A percentile compares a stretch with the other conserved stretches of the same genome.
phyloP scores from a whole-genome alignment of 768 basidiomycete species.

The Mrakia gelida region DNA sequence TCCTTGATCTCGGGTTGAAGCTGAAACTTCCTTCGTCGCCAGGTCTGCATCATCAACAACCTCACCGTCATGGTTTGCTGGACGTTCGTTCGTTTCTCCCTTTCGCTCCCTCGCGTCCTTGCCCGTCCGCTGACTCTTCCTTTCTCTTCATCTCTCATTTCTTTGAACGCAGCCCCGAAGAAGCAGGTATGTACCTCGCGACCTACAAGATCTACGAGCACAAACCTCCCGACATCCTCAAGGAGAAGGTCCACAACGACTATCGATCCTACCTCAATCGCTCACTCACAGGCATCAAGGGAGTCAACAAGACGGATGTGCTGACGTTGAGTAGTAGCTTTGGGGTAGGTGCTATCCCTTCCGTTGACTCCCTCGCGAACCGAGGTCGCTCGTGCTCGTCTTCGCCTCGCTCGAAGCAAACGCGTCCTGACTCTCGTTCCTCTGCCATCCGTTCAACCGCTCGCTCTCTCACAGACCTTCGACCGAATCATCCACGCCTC shows the following conservation, averaged over 20 bases:
- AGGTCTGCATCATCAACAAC: constrained; percentile 86
- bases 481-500: constrained; percentile 70
- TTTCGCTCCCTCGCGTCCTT: neutral
- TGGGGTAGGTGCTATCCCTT: constrained; percentile 70
- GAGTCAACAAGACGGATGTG: constrained; percentile 96
- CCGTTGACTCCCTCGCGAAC: too few species aligned
- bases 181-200: constrained; percentile 84
- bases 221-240: constrained; percentile 87
- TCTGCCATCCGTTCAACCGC: neutral
- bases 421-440: neutral
- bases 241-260: constrained; percentile 87
- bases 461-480: constrained; percentile 62
- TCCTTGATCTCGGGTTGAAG: neutral
- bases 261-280: constrained; percentile 74
- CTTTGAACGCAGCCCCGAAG: constrained; percentile 60
- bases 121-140: neutral
- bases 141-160: too few species aligned
- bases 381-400: too few species aligned
- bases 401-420: too few species aligned
- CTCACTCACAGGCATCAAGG: constrained; percentile 79
- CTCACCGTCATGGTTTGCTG: constrained; percentile 89
- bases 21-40: constrained; percentile 20
- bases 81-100: constrained; percentile 54
- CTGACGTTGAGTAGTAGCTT: constrained; percentile 86
- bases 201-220: constrained; percentile 92